phyloP scores from a whole-genome alignment of 2,329 filamentous ascomycete genomes.

The Didymella glomerata region DNA sequence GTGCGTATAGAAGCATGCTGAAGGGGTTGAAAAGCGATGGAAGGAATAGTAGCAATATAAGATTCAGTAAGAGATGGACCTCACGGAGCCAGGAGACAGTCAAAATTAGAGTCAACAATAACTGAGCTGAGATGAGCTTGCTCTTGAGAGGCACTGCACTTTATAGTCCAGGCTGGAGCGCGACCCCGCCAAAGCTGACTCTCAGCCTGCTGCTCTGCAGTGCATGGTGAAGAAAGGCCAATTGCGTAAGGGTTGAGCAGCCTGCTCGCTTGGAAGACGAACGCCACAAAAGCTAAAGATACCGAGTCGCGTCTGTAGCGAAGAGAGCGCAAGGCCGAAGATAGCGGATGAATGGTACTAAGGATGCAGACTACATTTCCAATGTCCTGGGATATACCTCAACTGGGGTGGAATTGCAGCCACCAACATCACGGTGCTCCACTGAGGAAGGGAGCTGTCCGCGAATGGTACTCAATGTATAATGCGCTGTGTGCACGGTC shows the following conservation, averaged over 20 bases:
- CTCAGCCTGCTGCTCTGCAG: constrained; percentile 11
- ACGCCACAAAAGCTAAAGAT: constrained; percentile 8
- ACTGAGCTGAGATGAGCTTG: background rate
- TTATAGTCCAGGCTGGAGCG: background rate
- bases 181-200: constrained; percentile 14
- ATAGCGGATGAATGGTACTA: background rate
- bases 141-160: background rate
- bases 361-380: constrained; percentile 1
- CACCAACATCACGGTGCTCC: background rate
- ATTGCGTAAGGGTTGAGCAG: constrained; percentile 11
- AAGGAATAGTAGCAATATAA: background rate
- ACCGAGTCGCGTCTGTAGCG: background rate
- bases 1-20: background rate
- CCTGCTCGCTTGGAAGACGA: constrained; percentile 14
- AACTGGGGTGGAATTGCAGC: background rate
- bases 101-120: background rate
- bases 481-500: background rate
- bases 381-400: background rate
- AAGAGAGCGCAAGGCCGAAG: background rate
- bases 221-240: constrained; percentile 3
- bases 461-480: background rate
- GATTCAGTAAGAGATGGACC: background rate
- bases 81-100: background rate
- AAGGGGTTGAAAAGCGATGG: background rate
- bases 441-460: background rate